These are phyloP conservation scores for Phalaenopsis hybrid DNA, from an alignment of 116 monocot species.

Conservation along the genomic window DNA sequence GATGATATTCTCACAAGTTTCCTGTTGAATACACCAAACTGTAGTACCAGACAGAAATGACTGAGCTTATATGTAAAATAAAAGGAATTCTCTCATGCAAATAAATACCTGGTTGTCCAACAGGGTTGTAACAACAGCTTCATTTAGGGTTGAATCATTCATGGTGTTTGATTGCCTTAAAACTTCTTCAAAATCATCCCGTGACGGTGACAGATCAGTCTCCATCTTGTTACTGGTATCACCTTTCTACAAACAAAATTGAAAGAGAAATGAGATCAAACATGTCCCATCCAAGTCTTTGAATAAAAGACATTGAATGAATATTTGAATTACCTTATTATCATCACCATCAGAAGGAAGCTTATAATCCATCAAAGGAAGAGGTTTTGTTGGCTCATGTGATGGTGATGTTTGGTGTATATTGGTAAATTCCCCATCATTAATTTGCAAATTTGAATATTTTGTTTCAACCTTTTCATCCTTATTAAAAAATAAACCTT, in stretches of 20 bases:
- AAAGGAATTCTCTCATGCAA: background rate
- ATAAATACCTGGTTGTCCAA: slow-evolving; percentile 11
- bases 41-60: background rate
- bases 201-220: background rate
- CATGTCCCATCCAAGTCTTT: background rate
- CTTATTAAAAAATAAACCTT: slow-evolving; percentile 10
- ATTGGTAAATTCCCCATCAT: slow-evolving; percentile 6
- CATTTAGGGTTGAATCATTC: slow-evolving; percentile 11
- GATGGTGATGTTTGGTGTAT: background rate
- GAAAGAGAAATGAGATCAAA: background rate
- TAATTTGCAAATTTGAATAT: slow-evolving; percentile 21
- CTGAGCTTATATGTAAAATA: background rate
- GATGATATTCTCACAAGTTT: slow-evolving; percentile 2
- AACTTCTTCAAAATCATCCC: background rate
- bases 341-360: slow-evolving; percentile 2
- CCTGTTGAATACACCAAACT: slow-evolving; percentile 9
- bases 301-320: background rate
- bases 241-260: slow-evolving; percentile 13
- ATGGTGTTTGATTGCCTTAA: background rate
- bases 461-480: slow-evolving; percentile 8
- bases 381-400: slow-evolving; percentile 5
- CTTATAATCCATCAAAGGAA: background rate
- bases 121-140: background rate
- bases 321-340: slow-evolving; percentile 2
- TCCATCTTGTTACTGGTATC: slow-evolving; percentile 4